Evolutionary conservation across 2,329 filamentous ascomycete species (phyloP), one percentile per base, ranked within the genome.

Genomic region (Calonectria hawksworthii): DNA sequence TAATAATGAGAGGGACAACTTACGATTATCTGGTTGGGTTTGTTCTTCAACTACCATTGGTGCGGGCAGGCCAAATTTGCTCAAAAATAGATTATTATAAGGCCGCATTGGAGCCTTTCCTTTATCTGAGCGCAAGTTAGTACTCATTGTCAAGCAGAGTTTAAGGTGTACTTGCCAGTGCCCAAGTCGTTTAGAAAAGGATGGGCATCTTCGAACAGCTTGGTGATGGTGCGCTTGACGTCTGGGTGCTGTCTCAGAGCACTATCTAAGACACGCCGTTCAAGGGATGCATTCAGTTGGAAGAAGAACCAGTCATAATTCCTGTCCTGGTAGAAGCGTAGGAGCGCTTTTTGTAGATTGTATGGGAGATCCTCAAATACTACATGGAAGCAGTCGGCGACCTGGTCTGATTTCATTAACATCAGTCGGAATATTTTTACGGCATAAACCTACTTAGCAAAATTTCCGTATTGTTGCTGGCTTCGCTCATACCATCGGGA

Each of bases 141-240:
- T 36, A 28, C 23, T 41, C 21, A 1, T 63, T 28, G 18, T 16
- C 4, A 41, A 34, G n/a, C 7, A 13, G 23, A 56, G 14, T 9
- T 18, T 6, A 26, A 23, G 9, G 16, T 30, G 14, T 38, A 5
- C 36, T 41, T 63, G 14, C 56, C 56, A 2, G 36, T 63, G 34
- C 56, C 34, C 5, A 63, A 23, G 36, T 38, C n/a, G 16, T 63
- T 41, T 5, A 63, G 56, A 38, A n/a, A 75, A 10, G 77, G 72
- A 67, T 82, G 77, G 54, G 72, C 73, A 16, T 75, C 61, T 18
- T 69, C 75, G 61, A 82, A 82, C 14, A 84, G 65, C 4, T 75
- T 56, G 21, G 30, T 59, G 13, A 75, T 71, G 34, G 70, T 38
- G 9, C 73, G 21, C 14, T 77, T 74, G 47, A 79, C 76, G 0